These are phyloP conservation scores for Colletotrichum sp. DNA, from an alignment of 2,329 filamentous ascomycete genomes.

Conservation along the genomic window DNA sequence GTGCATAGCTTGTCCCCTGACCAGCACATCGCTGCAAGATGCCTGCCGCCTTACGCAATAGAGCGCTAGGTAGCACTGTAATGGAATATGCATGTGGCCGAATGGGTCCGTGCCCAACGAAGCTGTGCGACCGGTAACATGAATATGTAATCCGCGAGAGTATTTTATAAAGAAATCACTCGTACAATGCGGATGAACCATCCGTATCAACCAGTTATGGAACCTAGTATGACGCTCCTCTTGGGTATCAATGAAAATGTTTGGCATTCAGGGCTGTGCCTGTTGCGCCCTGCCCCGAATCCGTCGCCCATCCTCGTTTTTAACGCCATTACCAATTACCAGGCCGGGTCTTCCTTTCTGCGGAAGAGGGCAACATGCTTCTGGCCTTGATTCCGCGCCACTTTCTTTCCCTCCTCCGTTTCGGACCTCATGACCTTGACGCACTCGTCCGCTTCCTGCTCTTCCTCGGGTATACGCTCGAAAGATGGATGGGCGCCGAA, in stretches of 20 bases:
- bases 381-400: conserved; percentile 84
- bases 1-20: background rate
- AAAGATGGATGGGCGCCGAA: conserved; percentile 81
- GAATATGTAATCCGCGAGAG: background rate
- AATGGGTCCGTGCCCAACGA: background rate
- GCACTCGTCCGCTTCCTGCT: conserved; percentile 72
- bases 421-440: conserved; percentile 78
- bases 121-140: background rate
- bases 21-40: background rate
- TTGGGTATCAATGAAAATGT: background rate
- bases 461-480: conserved; percentile 72
- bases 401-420: conserved; percentile 98
- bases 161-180: background rate
- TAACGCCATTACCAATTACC: conserved; percentile 68
- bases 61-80: background rate
- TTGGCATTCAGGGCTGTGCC: background rate
- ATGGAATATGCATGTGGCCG: background rate
- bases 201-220: background rate
- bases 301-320: background rate
- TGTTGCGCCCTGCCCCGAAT: background rate
- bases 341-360: conserved; percentile 79
- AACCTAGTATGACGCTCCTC: background rate
- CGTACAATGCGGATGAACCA: background rate
- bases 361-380: conserved; percentile 93
- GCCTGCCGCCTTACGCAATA: background rate